These are phyloP conservation scores for Phylloporus arenicola DNA, from an alignment of 768 basidiomycete genomes.

Conservation along the genomic window DNA sequence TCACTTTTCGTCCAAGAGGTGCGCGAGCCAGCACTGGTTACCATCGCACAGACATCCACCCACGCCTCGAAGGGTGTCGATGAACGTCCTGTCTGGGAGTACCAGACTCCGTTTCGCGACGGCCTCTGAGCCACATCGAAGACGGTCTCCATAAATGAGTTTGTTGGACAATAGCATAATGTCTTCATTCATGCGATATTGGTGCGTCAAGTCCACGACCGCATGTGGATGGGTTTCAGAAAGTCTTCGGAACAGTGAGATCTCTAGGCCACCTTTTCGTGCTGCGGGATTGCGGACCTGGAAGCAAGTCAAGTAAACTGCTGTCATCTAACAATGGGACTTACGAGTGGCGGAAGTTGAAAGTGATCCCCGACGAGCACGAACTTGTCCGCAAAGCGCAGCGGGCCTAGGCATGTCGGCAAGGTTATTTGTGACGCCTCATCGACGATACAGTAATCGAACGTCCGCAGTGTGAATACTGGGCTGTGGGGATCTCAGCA, in stretches of 20 bases:
- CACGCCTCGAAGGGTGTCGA: constrained; percentile 40
- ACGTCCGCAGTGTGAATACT: constrained; percentile 75
- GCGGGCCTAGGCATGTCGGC: constrained; percentile 90
- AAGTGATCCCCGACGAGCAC: constrained; percentile 96
- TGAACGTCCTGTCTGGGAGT: constrained; percentile 44
- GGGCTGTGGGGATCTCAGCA: constrained; percentile 45
- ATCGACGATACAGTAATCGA: constrained; percentile 97
- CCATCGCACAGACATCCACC: constrained; percentile 28
- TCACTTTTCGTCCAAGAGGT: constrained; percentile 60
- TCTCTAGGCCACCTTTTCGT: constrained; percentile 79
- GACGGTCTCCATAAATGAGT: constrained; percentile 74
- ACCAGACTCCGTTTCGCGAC: constrained; percentile 58
- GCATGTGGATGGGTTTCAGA: constrained; percentile 83
- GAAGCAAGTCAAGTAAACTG: not conserved
- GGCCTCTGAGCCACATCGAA: constrained; percentile 71
- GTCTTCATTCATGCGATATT: constrained; percentile 96
- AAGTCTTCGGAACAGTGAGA: constrained; percentile 83
- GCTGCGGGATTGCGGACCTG: constrained; percentile 81
- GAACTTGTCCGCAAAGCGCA: constrained; percentile 86
- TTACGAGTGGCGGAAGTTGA: constrained; percentile 90
- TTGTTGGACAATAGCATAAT: constrained; percentile 90
- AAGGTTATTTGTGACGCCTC: constrained; percentile 97
- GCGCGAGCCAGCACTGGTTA: constrained; percentile 64
- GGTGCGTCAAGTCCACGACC: constrained; percentile 78
- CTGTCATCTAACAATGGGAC: constrained; percentile 11